Conservation (phyloP, 352 stramenopile species). For the Elongisporangium prolatum region DNA sequence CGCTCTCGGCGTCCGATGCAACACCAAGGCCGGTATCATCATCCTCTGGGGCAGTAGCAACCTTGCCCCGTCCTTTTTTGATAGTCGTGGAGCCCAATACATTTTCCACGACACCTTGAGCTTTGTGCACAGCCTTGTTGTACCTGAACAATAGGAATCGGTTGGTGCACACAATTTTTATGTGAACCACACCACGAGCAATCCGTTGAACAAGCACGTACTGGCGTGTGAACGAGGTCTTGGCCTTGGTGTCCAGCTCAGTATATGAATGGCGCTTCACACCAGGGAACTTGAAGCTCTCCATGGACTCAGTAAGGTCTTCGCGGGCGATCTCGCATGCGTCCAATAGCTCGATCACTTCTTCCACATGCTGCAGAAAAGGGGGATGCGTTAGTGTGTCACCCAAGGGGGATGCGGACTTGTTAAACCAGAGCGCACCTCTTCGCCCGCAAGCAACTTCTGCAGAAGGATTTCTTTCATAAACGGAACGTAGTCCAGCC, state of each 20-base stretch:
- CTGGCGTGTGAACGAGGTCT: constrained; percentile 92
- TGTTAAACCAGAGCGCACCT: constrained; percentile 29
- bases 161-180: not conserved
- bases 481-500: constrained; percentile 84
- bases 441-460: constrained; percentile 67
- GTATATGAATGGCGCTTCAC: constrained; percentile 72
- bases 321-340: constrained; percentile 96
- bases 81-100: constrained; percentile 60
- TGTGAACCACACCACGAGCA: not conserved
- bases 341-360: constrained; percentile 95
- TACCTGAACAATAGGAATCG: constrained; percentile 43
- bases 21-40: constrained; percentile 47
- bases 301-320: constrained; percentile 97
- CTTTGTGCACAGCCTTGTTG: constrained; percentile 92
- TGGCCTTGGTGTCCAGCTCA: constrained; percentile 85
- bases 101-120: constrained; percentile 91
- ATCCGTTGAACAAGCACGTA: constrained; percentile 19
- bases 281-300: constrained; percentile 83
- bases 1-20: constrained; percentile 68
- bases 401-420: not conserved
- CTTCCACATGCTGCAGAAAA: constrained; percentile 55
- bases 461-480: constrained; percentile 89
- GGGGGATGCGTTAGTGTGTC: constrained; percentile 1
- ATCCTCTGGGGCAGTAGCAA: constrained; percentile 19
- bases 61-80: constrained; percentile 68